A percentile compares a stretch with the other conserved stretches of the same genome.
Evolutionary conservation across 306 rosid genomes (phyloP).

Genomic region (Trichosanthes truncata): DNA sequence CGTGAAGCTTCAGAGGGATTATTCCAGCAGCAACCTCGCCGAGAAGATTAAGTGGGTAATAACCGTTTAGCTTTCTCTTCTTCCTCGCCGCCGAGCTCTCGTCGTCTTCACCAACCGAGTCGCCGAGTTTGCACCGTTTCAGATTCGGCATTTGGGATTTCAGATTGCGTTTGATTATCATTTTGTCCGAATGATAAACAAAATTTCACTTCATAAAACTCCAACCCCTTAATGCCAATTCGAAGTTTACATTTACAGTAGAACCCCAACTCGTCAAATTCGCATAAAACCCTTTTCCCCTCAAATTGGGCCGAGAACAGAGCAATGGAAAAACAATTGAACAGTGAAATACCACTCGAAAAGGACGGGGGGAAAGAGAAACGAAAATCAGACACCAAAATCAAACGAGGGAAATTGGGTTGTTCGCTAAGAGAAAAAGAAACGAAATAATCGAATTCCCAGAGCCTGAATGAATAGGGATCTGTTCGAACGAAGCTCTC

Average conservation of each 20-base stretch:
- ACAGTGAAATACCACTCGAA: not conserved
- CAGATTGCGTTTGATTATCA: constrained; percentile 90
- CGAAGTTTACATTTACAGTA: constrained; percentile 22
- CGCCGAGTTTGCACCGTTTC: constrained; percentile 68
- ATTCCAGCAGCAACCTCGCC: constrained; percentile 78
- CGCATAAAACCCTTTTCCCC: constrained; percentile 62
- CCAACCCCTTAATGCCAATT: constrained; percentile 17
- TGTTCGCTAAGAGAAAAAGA: constrained; percentile 19
- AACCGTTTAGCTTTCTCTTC: constrained; percentile 66
- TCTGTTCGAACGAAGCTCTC: constrained; percentile 33
- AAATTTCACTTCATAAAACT: constrained; percentile 11
- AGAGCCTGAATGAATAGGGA: constrained; percentile 48
- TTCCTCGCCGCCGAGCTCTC: constrained; percentile 49
- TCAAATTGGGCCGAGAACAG: constrained; percentile 39
- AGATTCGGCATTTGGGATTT: constrained; percentile 98
- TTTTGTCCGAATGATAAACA: constrained; percentile 13
- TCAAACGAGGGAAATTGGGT: constrained; percentile 13
- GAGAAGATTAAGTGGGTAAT: constrained; percentile 76
- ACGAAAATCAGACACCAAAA: constrained; percentile 15
- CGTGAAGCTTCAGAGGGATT: constrained; percentile 63
- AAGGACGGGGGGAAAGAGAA: not conserved
- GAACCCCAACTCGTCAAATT: not conserved
- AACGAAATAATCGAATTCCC: constrained; percentile 27
- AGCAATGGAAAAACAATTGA: constrained; percentile 33
- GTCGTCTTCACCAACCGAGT: constrained; percentile 62